Evolutionary conservation across 441 rosid genomes (phyloP), one percentile per base, ranked within the genome.

Genomic region (Eruca vesicaria): DNA sequence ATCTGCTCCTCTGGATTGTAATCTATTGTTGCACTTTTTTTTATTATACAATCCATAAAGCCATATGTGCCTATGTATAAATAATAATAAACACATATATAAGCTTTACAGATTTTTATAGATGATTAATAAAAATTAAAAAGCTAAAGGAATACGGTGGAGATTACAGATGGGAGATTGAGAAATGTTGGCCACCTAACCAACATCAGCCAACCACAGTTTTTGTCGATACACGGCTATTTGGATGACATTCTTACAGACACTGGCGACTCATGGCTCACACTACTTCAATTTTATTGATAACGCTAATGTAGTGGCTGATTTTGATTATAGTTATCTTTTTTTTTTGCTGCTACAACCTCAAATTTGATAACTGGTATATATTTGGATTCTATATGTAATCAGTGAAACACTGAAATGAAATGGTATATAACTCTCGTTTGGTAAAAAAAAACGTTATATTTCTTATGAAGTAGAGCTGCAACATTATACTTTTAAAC

Each of bases 151-250:
- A 41, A 38, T 12, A 38, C 48, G 48, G 48, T 38, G 55, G 9
- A 62, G 14, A 57, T 29, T 55, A 26, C 16, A 14, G 62, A 4
- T 59, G 20, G 1, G 41, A 66, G 66, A 41, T 26, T 59, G 61
- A 66, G 43, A 64, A 70, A 16, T 70, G 67, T 56, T 70, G 76
- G 75, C 61, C 72, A 76, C 75, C 80, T 20, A 45, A 76, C 52
- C 55, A 18, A 71, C 63, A 29, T 29, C 32, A 4, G 32, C 32
- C 32, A 4, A 5, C 32, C 32, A 29, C 32, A 29, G 29, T 2
- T 26, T 5, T 29, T 29, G 32, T 29, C 32, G 5, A 29, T 29
- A 29, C 32, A 29, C 6, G 7, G 6, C 32, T 3, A 29, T 7
- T 29, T 29, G 7, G 32, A 29, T 29, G 7, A 29, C 32, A 4